phyloP scores from a whole-genome alignment of 1,139 yeast species.

The Candida anutae region DNA sequence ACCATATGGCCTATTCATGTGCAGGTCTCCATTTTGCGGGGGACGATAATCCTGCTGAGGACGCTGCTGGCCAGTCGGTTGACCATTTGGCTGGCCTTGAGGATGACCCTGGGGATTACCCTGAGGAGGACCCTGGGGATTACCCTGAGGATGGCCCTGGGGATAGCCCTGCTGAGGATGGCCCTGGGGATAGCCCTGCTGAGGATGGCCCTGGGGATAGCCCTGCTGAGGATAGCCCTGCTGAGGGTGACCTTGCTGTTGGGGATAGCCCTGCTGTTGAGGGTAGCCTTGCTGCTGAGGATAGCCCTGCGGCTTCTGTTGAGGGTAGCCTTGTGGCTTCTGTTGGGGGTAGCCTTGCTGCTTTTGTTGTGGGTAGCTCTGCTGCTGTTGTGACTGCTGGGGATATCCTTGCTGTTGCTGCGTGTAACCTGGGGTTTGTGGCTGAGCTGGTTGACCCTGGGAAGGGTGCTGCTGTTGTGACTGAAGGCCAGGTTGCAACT shows the following conservation, averaged over 20 bases:
- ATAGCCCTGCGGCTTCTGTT: not conserved
- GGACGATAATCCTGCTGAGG: too few species aligned
- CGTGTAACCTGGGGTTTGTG: conserved; percentile 1
- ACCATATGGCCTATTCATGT: too few species aligned
- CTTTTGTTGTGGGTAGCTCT: conserved; percentile 6
- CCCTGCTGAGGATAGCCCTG: conserved; percentile 7
- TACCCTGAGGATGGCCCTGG: conserved; percentile 8
- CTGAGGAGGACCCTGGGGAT: conserved; percentile 5
- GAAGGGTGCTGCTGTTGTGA: conserved; percentile 2
- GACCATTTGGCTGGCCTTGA: conserved; percentile 5
- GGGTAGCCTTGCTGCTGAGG: conserved; percentile 3
- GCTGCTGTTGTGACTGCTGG: conserved; percentile 3
- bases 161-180: conserved; percentile 8
- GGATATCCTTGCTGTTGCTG: conserved; percentile 2
- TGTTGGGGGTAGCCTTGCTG: conserved; percentile 4
- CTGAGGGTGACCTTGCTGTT: conserved; percentile 6
- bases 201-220: conserved; percentile 7
- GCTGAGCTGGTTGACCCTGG: conserved; percentile 2
- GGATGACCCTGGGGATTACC: conserved; percentile 1
- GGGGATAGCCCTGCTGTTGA: conserved; percentile 6
- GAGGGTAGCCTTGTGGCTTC: conserved; percentile 1
- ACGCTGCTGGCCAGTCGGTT: conserved; percentile 9
- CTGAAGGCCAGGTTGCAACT: not conserved
- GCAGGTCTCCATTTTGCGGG: too few species aligned
- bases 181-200: conserved; percentile 6